phyloP scores from a whole-genome alignment of 164 flowering plant genomes.

The Liquidambar formosana region DNA sequence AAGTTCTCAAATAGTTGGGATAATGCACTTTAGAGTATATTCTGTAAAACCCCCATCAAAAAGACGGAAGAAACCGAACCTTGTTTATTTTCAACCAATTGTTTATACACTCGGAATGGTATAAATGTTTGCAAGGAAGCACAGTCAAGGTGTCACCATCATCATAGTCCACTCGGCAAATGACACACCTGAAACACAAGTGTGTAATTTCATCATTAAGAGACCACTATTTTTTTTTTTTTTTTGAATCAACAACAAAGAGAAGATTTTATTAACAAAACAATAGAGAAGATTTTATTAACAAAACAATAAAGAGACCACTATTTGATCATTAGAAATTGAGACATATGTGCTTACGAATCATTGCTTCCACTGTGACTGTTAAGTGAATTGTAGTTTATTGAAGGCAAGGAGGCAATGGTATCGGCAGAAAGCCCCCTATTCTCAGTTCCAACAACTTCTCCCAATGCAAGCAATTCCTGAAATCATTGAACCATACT shows the following conservation, averaged over 20 bases:
- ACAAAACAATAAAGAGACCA: no score
- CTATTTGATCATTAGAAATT: not conserved
- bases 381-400: conserved; percentile 53
- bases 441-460: conserved; percentile 86
- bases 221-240: no score
- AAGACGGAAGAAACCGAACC: conserved; percentile 27
- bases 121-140: conserved; percentile 84
- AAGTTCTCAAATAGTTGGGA: no score
- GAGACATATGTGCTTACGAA: conserved; percentile 47
- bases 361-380: conserved; percentile 65
- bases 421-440: conserved; percentile 87
- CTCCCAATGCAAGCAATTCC: conserved; percentile 93
- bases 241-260: no score
- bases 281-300: no score
- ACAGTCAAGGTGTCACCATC: conserved; percentile 72
- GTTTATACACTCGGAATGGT: conserved; percentile 85
- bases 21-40: not conserved
- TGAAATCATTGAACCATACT: conserved; percentile 25
- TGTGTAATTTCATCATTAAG: not conserved
- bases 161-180: conserved; percentile 85
- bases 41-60: not conserved
- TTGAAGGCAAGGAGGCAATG: conserved; percentile 77
- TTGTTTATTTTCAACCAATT: conserved; percentile 92
- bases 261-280: no score
- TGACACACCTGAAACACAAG: conserved; percentile 70